These are phyloP conservation scores for Xylaria sp. DNA, from an alignment of 2,329 filamentous ascomycete genomes.

Conservation along the genomic window DNA sequence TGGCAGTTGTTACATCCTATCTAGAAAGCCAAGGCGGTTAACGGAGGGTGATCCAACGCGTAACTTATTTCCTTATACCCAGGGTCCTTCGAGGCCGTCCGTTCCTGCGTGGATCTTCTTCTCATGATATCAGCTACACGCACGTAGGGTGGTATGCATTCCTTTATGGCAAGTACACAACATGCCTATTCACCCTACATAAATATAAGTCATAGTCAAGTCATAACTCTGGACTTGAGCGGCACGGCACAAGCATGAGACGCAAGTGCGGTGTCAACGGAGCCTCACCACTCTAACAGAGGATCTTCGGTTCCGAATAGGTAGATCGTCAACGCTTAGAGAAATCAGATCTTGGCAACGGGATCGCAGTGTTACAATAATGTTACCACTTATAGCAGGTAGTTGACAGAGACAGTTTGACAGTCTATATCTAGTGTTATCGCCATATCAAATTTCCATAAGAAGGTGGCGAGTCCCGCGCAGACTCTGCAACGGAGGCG, in stretches of 20 bases:
- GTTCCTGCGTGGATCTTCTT: constrained; percentile 20
- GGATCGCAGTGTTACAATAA: background rate
- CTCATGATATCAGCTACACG: constrained; percentile 9
- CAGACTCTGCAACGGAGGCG: constrained; percentile 9
- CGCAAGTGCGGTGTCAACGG: background rate
- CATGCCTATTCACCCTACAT: background rate
- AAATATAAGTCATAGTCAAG: background rate
- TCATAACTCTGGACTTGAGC: background rate
- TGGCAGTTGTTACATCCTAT: background rate
- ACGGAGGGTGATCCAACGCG: background rate
- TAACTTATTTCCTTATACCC: constrained; percentile 9
- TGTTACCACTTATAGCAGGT: constrained; percentile 27
- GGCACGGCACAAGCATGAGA: constrained; percentile 7
- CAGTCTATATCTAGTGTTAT: background rate
- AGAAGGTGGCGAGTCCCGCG: background rate
- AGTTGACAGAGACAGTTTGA: background rate
- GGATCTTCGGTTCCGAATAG: constrained; percentile 24
- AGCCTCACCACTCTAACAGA: background rate
- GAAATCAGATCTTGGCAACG: constrained; percentile 11
- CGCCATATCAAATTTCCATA: constrained; percentile 17
- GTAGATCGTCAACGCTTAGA: constrained; percentile 11
- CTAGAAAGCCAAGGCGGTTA: background rate
- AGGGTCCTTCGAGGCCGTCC: constrained; percentile 14
- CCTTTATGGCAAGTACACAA: background rate
- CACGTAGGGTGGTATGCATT: constrained; percentile 19